Percentiles rank a stretch among this genome's conserved stretches.
These are phyloP conservation scores for Candida ascalaphidarum DNA, from an alignment of 805 yeast species.

Conservation along the genomic window DNA sequence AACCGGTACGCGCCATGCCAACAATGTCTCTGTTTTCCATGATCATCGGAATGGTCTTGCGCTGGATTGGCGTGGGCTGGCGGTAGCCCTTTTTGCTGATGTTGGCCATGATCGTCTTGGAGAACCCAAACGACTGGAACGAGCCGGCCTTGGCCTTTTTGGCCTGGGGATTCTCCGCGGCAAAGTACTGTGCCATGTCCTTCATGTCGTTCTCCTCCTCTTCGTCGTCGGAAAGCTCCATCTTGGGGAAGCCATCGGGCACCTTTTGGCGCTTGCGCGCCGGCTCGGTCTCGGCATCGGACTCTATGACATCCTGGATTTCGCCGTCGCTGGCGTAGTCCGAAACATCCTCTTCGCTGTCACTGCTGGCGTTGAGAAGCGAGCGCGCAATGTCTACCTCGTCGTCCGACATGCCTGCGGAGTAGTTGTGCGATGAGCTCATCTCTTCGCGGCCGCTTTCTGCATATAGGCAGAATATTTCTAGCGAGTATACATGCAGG, in stretches of 20 bases:
- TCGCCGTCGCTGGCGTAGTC: slow-evolving; percentile 26
- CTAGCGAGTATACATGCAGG: too few relatives aligned
- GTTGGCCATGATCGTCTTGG: slow-evolving; percentile 60
- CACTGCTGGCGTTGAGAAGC: slow-evolving; percentile 30
- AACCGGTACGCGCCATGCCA: slow-evolving; percentile 99
- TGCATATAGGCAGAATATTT: too few relatives aligned
- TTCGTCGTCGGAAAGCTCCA: slow-evolving; percentile 41
- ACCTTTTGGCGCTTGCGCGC: slow-evolving; percentile 17
- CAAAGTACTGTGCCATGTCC: slow-evolving; percentile 38
- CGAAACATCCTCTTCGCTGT: slow-evolving; percentile 11
- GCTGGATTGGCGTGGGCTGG: slow-evolving; percentile 96
- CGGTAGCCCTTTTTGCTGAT: slow-evolving; percentile 80
- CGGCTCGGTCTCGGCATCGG: slow-evolving; percentile 41
- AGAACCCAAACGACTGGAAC: slow-evolving; percentile 84
- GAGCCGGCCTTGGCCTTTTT: slow-evolving; percentile 70
- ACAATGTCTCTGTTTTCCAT: slow-evolving; percentile 88
- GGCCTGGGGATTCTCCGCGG: slow-evolving; percentile 30
- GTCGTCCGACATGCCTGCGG: slow-evolving; percentile 37
- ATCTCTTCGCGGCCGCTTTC: too few relatives aligned
- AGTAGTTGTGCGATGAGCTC: too few relatives aligned
- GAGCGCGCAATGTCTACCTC: slow-evolving; percentile 57
- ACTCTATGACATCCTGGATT: slow-evolving; percentile 45
- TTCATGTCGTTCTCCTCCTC: slow-evolving; percentile 29
- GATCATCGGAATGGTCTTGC: slow-evolving; percentile 88
- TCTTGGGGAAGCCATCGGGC: slow-evolving; percentile 33